Percentiles rank a stretch among this genome's conserved stretches.
Conservation (phyloP, 106 monocot species). For the Dioscorea alata region DNA sequence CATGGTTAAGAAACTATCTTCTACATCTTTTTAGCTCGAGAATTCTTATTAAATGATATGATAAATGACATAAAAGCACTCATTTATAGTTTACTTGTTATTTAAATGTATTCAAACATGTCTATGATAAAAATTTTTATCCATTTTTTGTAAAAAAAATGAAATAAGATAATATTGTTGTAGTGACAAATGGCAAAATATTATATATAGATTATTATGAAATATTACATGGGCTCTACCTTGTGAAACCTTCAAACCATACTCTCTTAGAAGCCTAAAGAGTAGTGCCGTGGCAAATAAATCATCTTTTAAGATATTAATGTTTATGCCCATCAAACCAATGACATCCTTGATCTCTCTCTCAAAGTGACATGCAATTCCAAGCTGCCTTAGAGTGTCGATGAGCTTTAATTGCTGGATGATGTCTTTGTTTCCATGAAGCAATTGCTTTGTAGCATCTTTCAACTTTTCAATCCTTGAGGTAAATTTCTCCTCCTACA, state of each 20-base stretch:
- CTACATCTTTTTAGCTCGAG: no score
- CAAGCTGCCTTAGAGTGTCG: constrained; percentile 18
- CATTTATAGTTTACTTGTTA: no score
- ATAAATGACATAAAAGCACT: no score
- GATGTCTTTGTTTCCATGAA: neutral
- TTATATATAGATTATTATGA: no score
- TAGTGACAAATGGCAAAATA: no score
- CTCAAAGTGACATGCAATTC: constrained; percentile 22
- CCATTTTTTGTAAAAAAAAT: no score
- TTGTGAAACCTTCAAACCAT: constrained; percentile 7
- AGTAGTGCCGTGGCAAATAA: constrained; percentile 10
- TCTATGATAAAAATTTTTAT: no score
- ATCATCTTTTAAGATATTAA: neutral
- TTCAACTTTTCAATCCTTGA: neutral
- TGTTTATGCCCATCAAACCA: neutral
- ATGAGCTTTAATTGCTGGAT: constrained; percentile 11
- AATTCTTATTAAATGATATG: no score
- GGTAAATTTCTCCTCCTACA: neutral
- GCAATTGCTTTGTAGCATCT: constrained; percentile 13
- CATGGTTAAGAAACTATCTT: no score
- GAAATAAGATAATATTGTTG: no score
- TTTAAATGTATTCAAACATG: no score
- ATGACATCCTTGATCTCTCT: constrained; percentile 18
- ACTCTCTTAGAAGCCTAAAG: constrained; percentile 15
- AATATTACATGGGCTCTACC: constrained; percentile 1